Evolutionary conservation across 805 yeast species (phyloP), one percentile per base, ranked within the genome.

Genomic region (Blastobotrys peoriensis): DNA sequence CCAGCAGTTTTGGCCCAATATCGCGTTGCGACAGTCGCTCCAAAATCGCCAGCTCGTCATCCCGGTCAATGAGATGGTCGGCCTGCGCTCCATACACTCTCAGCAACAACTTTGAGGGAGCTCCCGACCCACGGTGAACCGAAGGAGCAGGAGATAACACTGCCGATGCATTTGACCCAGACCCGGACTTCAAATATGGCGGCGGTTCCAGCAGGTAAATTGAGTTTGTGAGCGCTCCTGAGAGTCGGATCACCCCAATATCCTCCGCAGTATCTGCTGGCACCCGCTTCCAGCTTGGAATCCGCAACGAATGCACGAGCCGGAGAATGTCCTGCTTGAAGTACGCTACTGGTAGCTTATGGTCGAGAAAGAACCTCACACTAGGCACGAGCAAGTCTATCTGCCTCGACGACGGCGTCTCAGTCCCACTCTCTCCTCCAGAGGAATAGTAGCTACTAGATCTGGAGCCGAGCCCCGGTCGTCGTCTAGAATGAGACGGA

Each of bases 191-290:
- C 38, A 60, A 39, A 46, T 58, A 54, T 21, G 56, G 42, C 0
- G 78, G 79, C 43, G 84, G 81, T 55, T 75, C 81, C 2, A 93
- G 75, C 57, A 79, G 79, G 62, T 83, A 93, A 44, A 91, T 84
- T 27, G 89, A 83, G 62, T 93, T 93, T 17, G 98, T 93, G 61
- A 93, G 73, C 0, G 98, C 98, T 17, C 98, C 98, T 30, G 86
- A 77, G 40, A 93, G 86, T 52, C 96, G 74, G 34, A 66, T 70
- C 17, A 89, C 62, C 18, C 64, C 69, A 33, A 91, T 62, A 17
- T 67, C 68, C n/a, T 50, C 55, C 6, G 67, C 61, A 64, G 62
- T 61, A 5, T 68, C 51, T 56, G 54, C 19, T 19, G 55, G 51
- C 8, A 81, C 73, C 49, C 71, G 71, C 55, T 80, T 77, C 98